phyloP scores from a whole-genome alignment of 306 rosid species.

The apple (Malus domestica) region DNA sequence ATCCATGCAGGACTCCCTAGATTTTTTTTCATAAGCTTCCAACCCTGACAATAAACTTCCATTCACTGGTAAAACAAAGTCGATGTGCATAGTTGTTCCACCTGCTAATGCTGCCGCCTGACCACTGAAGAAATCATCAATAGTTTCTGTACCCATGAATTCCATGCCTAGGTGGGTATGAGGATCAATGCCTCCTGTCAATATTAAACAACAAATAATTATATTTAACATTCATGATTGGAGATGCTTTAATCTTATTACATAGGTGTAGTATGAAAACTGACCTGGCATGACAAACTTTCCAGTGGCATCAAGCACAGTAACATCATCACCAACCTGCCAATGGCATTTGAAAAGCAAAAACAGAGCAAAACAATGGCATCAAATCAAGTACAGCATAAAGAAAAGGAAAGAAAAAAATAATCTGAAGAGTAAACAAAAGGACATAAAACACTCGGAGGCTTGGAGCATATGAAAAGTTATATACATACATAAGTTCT shows the following conservation, averaged over 20 bases:
- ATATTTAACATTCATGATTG: background rate
- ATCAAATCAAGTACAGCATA: slow-evolving; percentile 8
- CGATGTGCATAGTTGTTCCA: slow-evolving; percentile 96
- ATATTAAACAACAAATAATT: slow-evolving; percentile 17
- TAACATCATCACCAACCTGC: slow-evolving; percentile 77
- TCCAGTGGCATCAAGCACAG: slow-evolving; percentile 79
- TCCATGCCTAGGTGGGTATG: slow-evolving; percentile 76
- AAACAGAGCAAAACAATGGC: background rate
- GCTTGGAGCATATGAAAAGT: background rate
- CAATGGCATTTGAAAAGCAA: slow-evolving; percentile 9
- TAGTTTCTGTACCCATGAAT: slow-evolving; percentile 54
- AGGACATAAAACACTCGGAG: background rate
- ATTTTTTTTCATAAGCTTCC: slow-evolving; percentile 71
- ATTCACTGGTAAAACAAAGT: slow-evolving; percentile 67
- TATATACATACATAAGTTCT: background rate
- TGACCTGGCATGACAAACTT: slow-evolving; percentile 97
- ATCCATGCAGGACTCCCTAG: slow-evolving; percentile 81
- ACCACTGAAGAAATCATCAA: slow-evolving; percentile 86
- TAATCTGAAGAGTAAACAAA: background rate
- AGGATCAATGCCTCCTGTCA: slow-evolving; percentile 95
- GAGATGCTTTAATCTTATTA: background rate
- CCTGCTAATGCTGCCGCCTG: slow-evolving; percentile 99
- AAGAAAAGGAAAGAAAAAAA: background rate
- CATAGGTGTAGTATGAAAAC: slow-evolving; percentile 5
- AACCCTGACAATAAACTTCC: slow-evolving; percentile 74